A percentile compares a stretch with the other conserved stretches of the same genome.
These are phyloP conservation scores for Cytospora piceae DNA, from an alignment of 2,329 filamentous ascomycete species.

Conservation along the genomic window DNA sequence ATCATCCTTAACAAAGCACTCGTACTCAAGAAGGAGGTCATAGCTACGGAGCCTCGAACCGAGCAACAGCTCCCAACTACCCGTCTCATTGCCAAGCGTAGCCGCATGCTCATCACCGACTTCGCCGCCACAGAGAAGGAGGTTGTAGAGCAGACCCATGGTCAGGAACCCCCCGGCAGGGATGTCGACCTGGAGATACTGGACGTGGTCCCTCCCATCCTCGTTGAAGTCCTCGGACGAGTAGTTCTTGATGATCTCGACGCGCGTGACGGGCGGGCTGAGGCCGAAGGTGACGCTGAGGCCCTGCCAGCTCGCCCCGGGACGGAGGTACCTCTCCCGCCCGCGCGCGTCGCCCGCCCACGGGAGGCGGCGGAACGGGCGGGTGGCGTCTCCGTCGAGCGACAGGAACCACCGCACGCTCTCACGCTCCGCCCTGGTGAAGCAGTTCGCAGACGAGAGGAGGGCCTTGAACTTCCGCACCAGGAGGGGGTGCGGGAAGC, in stretches of 20 bases:
- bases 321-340: conserved; percentile 1
- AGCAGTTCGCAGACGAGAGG: conserved; percentile 8
- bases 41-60: conserved; percentile 16
- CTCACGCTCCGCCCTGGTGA: not conserved
- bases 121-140: not conserved
- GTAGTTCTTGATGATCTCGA: conserved; percentile 19
- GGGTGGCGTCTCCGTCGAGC: conserved; percentile 5
- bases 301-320: conserved; percentile 13
- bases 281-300: conserved; percentile 9
- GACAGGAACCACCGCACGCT: conserved; percentile 3
- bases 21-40: conserved; percentile 12
- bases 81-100: not conserved
- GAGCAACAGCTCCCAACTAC: conserved; percentile 14
- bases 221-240: conserved; percentile 6
- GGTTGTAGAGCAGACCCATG: conserved; percentile 17
- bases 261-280: conserved; percentile 8
- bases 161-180: not conserved
- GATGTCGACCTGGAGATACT: not conserved
- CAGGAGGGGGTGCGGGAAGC: not conserved
- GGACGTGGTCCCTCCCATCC: conserved; percentile 8
- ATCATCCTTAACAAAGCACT: conserved; percentile 15
- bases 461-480: not conserved
- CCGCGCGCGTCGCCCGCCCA: not conserved
- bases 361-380: conserved; percentile 14
- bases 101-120: conserved; percentile 5